phyloP scores from a whole-genome alignment of 345 rosid genomes.

The Populus pruinosa region DNA sequence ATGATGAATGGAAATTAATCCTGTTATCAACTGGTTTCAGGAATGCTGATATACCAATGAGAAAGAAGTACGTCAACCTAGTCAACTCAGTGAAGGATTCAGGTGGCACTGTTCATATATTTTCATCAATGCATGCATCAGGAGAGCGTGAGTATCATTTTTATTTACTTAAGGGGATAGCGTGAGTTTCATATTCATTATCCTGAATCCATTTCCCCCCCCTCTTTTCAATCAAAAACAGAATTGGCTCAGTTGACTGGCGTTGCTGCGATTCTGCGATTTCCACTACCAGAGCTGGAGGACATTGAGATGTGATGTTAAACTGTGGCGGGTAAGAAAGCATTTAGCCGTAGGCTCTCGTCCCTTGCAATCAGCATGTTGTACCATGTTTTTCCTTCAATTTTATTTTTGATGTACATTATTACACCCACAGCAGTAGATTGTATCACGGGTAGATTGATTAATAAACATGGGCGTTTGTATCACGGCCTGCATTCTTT shows the following conservation, averaged over 20 bases:
- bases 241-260: constrained; percentile 84
- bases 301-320: constrained; percentile 82
- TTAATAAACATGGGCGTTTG: too few species aligned
- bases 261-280: constrained; percentile 88
- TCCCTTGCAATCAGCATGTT: neutral
- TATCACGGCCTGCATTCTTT: too few species aligned
- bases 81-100: constrained; percentile 72
- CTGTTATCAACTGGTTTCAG: constrained; percentile 28
- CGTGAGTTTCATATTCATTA: neutral
- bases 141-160: constrained; percentile 77
- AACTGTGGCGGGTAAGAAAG: neutral
- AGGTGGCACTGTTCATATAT: constrained; percentile 74
- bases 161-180: neutral
- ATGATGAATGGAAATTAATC: neutral
- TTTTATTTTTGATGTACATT: neutral
- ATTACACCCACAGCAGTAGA: neutral
- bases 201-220: neutral
- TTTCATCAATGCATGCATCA: constrained; percentile 92
- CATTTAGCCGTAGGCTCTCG: neutral
- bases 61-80: constrained; percentile 65
- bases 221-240: constrained; percentile 22
- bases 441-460: too few species aligned
- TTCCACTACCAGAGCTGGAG: constrained; percentile 92
- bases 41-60: constrained; percentile 62
- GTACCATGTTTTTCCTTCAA: neutral